A percentile compares a stretch with the other conserved stretches of the same genome.
Conservation (phyloP, 2,329 filamentous ascomycete species). For the Stagonosporopsis rhizophila region DNA sequence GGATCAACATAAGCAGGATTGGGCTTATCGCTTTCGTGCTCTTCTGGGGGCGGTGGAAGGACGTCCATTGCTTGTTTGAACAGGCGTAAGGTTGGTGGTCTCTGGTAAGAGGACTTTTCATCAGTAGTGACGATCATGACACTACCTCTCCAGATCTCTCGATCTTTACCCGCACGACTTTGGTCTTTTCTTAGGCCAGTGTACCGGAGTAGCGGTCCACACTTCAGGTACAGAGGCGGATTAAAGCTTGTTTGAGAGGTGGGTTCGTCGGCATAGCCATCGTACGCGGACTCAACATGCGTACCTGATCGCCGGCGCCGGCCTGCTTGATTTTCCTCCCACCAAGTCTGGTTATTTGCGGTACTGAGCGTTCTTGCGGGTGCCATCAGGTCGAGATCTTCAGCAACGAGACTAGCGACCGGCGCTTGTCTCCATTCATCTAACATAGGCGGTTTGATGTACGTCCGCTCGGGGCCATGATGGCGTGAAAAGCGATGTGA, state of each 20-base stretch:
- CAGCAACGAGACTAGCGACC: conserved; percentile 48
- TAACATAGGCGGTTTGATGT: conserved; percentile 66
- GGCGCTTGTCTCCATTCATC: conserved; percentile 60
- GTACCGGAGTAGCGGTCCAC: conserved; percentile 88
- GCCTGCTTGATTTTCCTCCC: conserved; percentile 67
- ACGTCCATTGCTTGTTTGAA: conserved; percentile 88
- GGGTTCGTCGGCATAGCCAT: conserved; percentile 71
- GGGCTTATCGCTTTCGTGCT: conserved; percentile 68
- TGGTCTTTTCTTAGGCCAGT: conserved; percentile 77
- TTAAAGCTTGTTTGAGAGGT: conserved; percentile 76
- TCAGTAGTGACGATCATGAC: conserved; percentile 96
- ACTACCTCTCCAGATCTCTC: conserved; percentile 89
- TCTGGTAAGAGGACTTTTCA: conserved; percentile 80
- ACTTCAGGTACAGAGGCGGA: conserved; percentile 83
- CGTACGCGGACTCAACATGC: conserved; percentile 61
- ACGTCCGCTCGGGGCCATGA: conserved; percentile 57
- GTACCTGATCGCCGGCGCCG: conserved; percentile 49
- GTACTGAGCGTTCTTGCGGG: conserved; percentile 36
- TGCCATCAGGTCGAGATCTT: conserved; percentile 54
- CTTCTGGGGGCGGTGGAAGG: conserved; percentile 76
- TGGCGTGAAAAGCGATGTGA: conserved; percentile 45
- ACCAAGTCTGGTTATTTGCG: conserved; percentile 66
- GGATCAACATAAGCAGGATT: conserved; percentile 87
- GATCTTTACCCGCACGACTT: conserved; percentile 56
- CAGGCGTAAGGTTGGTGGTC: conserved; percentile 76